Conservation (phyloP, 257 asterid genomes). For the Linaria vulgaris region DNA sequence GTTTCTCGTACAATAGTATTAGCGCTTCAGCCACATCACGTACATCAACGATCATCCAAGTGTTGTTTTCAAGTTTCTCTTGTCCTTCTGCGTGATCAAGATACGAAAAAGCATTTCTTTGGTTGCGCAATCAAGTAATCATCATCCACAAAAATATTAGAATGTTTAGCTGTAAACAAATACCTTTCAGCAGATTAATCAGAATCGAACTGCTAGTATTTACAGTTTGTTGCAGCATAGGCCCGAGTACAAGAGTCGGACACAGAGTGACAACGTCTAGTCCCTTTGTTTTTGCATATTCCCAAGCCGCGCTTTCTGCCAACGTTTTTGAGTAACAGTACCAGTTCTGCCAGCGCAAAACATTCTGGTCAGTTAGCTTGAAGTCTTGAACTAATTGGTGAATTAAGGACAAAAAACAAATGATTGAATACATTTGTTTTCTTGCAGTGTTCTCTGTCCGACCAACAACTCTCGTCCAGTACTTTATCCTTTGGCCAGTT, state of each 20-base stretch:
- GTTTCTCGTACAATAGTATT: constrained; percentile 50
- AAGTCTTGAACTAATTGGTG: too few species aligned
- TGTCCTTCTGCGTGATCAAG: constrained; percentile 36
- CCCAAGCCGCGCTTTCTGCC: constrained; percentile 67
- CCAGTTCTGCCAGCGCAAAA: constrained; percentile 59
- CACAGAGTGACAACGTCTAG: constrained; percentile 58
- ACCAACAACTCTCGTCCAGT: constrained; percentile 77
- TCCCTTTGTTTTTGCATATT: constrained; percentile 54
- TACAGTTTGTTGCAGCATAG: constrained; percentile 58
- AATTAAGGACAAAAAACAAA: too few species aligned
- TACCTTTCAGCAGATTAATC: constrained; percentile 69
- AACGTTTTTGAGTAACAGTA: constrained; percentile 67
- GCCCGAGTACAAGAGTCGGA: constrained; percentile 69
- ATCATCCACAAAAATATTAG: too few species aligned
- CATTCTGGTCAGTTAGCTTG: too few species aligned
- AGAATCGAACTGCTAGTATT: constrained; percentile 66
- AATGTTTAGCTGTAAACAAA: too few species aligned
- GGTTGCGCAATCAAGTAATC: too few species aligned
- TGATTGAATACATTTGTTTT: constrained; percentile 43
- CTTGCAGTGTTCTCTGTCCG: constrained; percentile 76
- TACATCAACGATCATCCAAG: constrained; percentile 47
- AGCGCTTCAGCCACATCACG: constrained; percentile 70
- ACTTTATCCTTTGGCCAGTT: constrained; percentile 53
- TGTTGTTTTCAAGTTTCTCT: constrained; percentile 43
- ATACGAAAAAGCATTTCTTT: too few species aligned